These are phyloP conservation scores for Pythium dissimile DNA, from an alignment of 352 stramenopile genomes.

Conservation along the genomic window DNA sequence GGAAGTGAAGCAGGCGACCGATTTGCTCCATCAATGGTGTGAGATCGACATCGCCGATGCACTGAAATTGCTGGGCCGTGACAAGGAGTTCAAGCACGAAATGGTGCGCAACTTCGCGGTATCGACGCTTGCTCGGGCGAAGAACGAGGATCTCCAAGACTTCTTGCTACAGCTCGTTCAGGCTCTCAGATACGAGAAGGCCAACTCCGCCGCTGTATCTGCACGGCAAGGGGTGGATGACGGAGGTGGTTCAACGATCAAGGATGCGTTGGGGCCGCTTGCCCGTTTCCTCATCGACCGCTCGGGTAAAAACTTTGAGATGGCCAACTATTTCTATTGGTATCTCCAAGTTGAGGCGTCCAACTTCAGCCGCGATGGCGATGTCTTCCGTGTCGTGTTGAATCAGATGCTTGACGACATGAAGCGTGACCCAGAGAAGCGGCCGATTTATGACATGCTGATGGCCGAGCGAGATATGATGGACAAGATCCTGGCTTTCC, in stretches of 20 bases:
- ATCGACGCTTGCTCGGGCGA: conserved; percentile 91
- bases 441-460: conserved; percentile 89
- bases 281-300: conserved; percentile 94
- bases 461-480: conserved; percentile 93
- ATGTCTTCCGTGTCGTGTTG: conserved; percentile 76
- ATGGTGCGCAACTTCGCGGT: conserved; percentile 96
- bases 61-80: conserved; percentile 94
- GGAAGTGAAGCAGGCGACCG: conserved; percentile 93
- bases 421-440: conserved; percentile 89
- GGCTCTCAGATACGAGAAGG: conserved; percentile 91
- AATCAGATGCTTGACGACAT: conserved; percentile 94
- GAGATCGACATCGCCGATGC: conserved; percentile 97
- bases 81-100: conserved; percentile 88
- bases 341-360: conserved; percentile 79
- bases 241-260: conserved; percentile 33
- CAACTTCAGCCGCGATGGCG: conserved; percentile 64
- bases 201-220: conserved; percentile 9
- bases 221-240: conserved; percentile 32
- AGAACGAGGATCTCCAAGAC: conserved; percentile 96
- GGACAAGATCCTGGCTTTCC: conserved; percentile 89
- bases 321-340: conserved; percentile 99
- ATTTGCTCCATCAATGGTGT: conserved; percentile 82
- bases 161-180: conserved; percentile 99
- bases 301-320: conserved; percentile 91
- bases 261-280: conserved; percentile 70